Conservation (phyloP, 1,139 yeast species). For the Geotrichum fermentans region DNA sequence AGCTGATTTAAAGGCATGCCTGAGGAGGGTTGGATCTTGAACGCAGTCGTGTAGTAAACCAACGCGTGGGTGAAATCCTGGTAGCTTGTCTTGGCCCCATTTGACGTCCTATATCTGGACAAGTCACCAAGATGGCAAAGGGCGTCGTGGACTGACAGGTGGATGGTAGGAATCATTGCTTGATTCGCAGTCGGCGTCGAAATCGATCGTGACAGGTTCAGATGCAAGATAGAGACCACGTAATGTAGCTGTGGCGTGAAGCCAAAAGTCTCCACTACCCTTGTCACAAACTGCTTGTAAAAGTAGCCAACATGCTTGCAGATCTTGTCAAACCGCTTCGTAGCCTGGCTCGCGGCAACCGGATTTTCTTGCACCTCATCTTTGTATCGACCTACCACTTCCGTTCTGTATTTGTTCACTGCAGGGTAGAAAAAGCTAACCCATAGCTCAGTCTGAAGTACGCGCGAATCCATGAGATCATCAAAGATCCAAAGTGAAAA, state of each 20-base stretch:
- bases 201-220: neutral
- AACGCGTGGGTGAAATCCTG: constrained; percentile 23
- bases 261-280: constrained; percentile 22
- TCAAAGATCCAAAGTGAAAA: constrained; percentile 21
- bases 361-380: constrained; percentile 8
- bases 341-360: constrained; percentile 15
- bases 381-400: constrained; percentile 2
- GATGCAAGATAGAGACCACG: constrained; percentile 13
- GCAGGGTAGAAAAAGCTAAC: constrained; percentile 17
- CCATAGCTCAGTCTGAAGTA: constrained; percentile 22
- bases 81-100: neutral
- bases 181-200: constrained; percentile 4
- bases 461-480: constrained; percentile 16
- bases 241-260: constrained; percentile 18
- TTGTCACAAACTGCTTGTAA: constrained; percentile 22
- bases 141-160: constrained; percentile 15
- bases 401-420: constrained; percentile 19
- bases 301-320: constrained; percentile 23
- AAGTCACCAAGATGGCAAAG: constrained; percentile 27
- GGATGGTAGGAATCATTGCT: constrained; percentile 8
- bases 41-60: constrained; percentile 26
- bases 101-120: constrained; percentile 23
- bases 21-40: constrained; percentile 20
- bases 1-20: constrained; percentile 21
- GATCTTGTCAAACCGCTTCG: constrained; percentile 22